Evolutionary conservation across 1,284 basidiomycete genomes (phyloP), one percentile per base, ranked within the genome.

Genomic region (Leccinum pallidistipes): DNA sequence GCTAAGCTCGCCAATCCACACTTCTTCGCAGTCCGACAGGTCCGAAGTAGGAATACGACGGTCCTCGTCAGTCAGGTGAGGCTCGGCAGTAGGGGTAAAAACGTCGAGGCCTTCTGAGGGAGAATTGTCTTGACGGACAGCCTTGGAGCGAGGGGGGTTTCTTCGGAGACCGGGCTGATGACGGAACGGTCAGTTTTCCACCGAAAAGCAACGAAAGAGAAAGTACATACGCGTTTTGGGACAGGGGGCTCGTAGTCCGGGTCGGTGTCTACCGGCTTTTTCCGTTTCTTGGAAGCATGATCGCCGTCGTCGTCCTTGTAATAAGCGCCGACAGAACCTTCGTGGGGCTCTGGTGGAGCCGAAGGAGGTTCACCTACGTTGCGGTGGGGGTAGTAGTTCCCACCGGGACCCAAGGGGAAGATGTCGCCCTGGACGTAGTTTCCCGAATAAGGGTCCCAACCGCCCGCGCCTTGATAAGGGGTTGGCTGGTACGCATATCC

Each of bases 11-110:
- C 78, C 79, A 56, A 80, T 76, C 90, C 90, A 92, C 9, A 92
- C 71, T 62, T 92, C 91, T 66, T 84, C 82, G 65, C 86, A 90
- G 63, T 91, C 91, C 38, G 90, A 89, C 58, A 92, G 75, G 78
- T 92, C 91, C 24, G 91, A 90, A 21, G 90, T 90, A 6, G 76
- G 76, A 16, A 84, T 76, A 50, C 77, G 79, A 55, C 62, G 74
- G 51, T 82, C 80, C 55, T 86, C 82, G 59, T 87, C 82, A 4
- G 77, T 76, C 24, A 72, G 76, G 64, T 76, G 77, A 57, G 70
- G 69, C 12, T 79, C 76, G 5, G 74, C 71, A 9, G 69, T 65
- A 12, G 68, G 59, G 24, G 71, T 64, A 47, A 77, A 74, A 14
- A 58, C 56, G 36, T 83, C 80, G 29, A 68, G 62, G 27, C 64